Evolutionary conservation across 495 filamentous ascomycete species (phyloP).

Genomic region (Pyronema domesticum): DNA sequence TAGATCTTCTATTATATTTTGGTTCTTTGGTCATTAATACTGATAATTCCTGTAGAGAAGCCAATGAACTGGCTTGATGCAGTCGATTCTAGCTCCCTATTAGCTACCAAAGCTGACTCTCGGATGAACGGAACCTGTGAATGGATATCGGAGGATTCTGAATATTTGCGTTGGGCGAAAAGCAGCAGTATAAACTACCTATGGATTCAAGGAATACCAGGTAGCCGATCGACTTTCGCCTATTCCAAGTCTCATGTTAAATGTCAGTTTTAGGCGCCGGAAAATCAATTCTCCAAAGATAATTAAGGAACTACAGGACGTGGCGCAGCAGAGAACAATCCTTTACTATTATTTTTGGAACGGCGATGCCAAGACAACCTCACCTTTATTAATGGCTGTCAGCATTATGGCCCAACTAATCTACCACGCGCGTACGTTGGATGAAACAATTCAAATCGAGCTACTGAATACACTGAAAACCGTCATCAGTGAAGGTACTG

Average conservation of each 20-base stretch:
- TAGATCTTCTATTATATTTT: not conserved
- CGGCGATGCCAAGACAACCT: not conserved
- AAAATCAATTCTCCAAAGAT: conserved; percentile 2
- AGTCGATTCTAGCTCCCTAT: not conserved
- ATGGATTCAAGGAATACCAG: conserved; percentile 4
- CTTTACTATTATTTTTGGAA: conserved; percentile 5
- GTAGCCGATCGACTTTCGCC: not conserved
- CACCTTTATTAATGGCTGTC: not conserved
- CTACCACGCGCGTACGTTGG: not conserved
- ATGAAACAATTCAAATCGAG: not conserved
- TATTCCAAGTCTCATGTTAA: not conserved
- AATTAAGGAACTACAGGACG: not conserved
- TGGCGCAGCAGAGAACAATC: too few species aligned
- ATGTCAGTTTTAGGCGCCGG: conserved; percentile 1
- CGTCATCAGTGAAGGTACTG: not conserved
- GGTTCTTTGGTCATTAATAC: not conserved
- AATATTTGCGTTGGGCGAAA: not conserved
- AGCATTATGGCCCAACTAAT: conserved; percentile 1
- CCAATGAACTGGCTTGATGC: conserved; percentile 1
- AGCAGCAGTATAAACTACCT: not conserved
- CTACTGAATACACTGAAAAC: not conserved
- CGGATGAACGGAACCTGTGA: not conserved
- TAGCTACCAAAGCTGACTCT: not conserved
- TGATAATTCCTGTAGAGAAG: too few species aligned
- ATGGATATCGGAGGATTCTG: not conserved